Evolutionary conservation across 2,329 filamentous ascomycete genomes (phyloP).

Genomic region (Verticillium albo-atrum): DNA sequence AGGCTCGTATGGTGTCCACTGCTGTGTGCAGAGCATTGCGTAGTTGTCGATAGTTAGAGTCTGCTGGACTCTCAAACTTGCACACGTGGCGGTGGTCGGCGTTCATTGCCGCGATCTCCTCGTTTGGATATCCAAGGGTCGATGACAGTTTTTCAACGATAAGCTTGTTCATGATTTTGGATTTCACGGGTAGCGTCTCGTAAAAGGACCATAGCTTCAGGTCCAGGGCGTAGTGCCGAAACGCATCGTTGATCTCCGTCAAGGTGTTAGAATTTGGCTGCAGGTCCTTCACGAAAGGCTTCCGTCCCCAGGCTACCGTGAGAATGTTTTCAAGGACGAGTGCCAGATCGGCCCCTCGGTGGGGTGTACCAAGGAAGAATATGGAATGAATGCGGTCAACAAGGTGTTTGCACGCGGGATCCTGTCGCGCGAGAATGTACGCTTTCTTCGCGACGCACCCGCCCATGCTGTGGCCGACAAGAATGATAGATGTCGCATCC

Average conservation of each 20-base stretch:
- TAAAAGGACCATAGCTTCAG: constrained; percentile 40
- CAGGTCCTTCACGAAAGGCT: constrained; percentile 33
- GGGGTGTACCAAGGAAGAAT: constrained; percentile 35
- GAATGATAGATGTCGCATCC: constrained; percentile 27
- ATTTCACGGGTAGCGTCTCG: constrained; percentile 28
- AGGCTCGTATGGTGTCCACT: constrained; percentile 17
- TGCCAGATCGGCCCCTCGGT: constrained; percentile 33
- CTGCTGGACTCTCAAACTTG: constrained; percentile 29
- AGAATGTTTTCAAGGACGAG: constrained; percentile 27
- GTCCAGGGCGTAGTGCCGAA: constrained; percentile 27
- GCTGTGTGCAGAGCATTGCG: constrained; percentile 22
- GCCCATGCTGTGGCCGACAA: constrained; percentile 43
- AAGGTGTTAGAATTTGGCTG: constrained; percentile 26
- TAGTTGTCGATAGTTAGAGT: constrained; percentile 31
- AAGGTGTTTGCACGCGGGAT: background rate
- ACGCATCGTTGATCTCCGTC: constrained; percentile 37
- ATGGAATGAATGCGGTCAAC: constrained; percentile 23
- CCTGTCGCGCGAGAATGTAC: background rate
- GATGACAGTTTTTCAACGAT: constrained; percentile 36
- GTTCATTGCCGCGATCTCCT: constrained; percentile 29
- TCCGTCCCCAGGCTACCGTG: constrained; percentile 21
- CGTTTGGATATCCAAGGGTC: constrained; percentile 34
- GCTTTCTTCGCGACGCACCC: constrained; percentile 33
- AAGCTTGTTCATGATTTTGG: constrained; percentile 17
- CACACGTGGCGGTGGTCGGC: constrained; percentile 38